A percentile compares a stretch with the other conserved stretches of the same genome.
phyloP scores from a whole-genome alignment of 352 stramenopile species.

The Globisporangium lucens region DNA sequence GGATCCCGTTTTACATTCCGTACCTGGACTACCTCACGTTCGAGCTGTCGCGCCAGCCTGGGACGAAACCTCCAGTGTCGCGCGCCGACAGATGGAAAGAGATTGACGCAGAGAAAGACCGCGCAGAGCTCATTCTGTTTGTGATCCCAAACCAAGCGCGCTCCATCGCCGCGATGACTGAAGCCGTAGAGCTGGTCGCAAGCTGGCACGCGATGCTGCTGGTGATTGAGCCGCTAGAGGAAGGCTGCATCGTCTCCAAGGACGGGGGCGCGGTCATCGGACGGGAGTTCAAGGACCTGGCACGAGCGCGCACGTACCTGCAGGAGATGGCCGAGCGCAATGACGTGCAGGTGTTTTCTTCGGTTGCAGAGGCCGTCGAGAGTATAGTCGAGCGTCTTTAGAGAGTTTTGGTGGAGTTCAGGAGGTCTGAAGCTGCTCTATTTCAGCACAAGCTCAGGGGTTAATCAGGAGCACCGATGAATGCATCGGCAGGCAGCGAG shows the following conservation, averaged over 20 bases:
- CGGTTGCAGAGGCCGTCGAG: conserved; percentile 53
- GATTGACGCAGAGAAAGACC: conserved; percentile 56
- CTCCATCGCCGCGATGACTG: conserved; percentile 81
- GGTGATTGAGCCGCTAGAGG: conserved; percentile 67
- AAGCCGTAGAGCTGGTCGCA: conserved; percentile 74
- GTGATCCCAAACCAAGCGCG: conserved; percentile 72
- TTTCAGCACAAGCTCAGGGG: neutral
- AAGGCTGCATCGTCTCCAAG: conserved; percentile 53
- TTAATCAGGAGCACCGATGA: neutral
- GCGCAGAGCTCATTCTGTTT: conserved; percentile 79
- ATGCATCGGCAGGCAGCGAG: neutral
- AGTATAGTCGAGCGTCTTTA: conserved; percentile 62
- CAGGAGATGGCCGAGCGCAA: conserved; percentile 84
- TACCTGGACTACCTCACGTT: conserved; percentile 71
- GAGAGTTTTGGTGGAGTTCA: neutral
- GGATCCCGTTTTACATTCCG: conserved; percentile 74
- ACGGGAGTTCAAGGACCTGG: conserved; percentile 81
- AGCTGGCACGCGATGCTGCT: conserved; percentile 69
- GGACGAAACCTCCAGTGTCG: conserved; percentile 24
- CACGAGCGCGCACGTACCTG: conserved; percentile 72
- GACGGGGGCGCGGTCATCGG: conserved; percentile 44
- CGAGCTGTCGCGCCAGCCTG: conserved; percentile 39
- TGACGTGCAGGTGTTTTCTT: conserved; percentile 71
- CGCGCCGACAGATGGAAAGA: conserved; percentile 45
- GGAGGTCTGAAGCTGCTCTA: neutral